phyloP scores from a whole-genome alignment of 1,284 basidiomycete species.

The Ceratobasidium sp. region DNA sequence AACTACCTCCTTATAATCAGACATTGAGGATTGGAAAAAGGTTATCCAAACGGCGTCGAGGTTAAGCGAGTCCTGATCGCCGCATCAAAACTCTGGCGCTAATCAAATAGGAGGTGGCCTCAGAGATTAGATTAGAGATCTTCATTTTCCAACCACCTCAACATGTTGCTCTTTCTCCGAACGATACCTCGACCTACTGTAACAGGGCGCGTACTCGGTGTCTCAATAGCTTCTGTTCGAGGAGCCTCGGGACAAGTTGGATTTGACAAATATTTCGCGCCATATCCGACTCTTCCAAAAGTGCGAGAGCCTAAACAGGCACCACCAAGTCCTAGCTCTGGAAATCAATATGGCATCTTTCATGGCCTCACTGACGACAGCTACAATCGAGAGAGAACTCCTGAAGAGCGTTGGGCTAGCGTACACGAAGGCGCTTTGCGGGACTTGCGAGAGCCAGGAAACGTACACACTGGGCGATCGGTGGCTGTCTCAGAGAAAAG shows the following conservation, averaged over 20 bases:
- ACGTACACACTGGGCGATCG: constrained; percentile 46
- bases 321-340: neutral
- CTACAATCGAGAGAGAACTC: constrained; percentile 53
- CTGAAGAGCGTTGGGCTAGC: constrained; percentile 50
- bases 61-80: constrained; percentile 9
- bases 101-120: constrained; percentile 55
- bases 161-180: constrained; percentile 17
- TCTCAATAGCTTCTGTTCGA: neutral
- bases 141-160: neutral
- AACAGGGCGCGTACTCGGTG: neutral
- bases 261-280: constrained; percentile 35
- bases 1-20: constrained; percentile 58
- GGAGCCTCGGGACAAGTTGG: neutral
- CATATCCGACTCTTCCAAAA: constrained; percentile 30
- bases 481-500: constrained; percentile 35
- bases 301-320: neutral
- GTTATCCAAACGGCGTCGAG: constrained; percentile 21
- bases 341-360: neutral
- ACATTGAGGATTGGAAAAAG: constrained; percentile 57
- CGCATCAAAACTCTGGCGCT: constrained; percentile 37
- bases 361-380: neutral
- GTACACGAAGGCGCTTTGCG: constrained; percentile 9
- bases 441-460: constrained; percentile 16
- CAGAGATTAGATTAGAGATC: constrained; percentile 4
- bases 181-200: neutral